phyloP scores from a whole-genome alignment of 192 early-diverging fungal genomes.

The Backusella sp. region DNA sequence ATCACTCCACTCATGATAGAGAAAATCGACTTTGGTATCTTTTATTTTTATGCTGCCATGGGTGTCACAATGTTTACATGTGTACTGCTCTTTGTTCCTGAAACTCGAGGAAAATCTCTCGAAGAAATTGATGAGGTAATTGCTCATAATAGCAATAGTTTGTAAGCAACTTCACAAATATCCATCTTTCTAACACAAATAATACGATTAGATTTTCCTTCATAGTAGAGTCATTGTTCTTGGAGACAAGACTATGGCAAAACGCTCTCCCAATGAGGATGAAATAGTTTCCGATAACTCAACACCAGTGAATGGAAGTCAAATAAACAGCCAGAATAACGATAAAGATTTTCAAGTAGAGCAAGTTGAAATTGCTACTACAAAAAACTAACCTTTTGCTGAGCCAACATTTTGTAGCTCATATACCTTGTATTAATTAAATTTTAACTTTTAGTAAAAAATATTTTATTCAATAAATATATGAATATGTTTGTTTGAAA shows the following conservation, averaged over 20 bases:
- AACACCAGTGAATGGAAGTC: background rate
- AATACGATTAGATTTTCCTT: background rate
- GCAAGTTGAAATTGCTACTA: background rate
- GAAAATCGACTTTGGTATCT: background rate
- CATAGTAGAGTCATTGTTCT: slow-evolving; percentile 2
- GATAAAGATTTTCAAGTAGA: background rate
- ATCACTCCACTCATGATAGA: background rate
- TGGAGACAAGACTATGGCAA: background rate
- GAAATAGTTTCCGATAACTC: background rate
- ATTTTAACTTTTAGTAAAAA: background rate
- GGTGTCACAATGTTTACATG: background rate
- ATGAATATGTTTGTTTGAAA: background rate
- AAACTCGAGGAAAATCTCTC: slow-evolving; percentile 4
- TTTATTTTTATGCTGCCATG: slow-evolving; percentile 4
- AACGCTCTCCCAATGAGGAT: background rate
- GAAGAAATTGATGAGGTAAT: slow-evolving; percentile 14
- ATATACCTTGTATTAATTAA: background rate
- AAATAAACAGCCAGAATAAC: background rate
- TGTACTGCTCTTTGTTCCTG: background rate
- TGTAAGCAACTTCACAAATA: too few species aligned
- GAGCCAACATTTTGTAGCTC: background rate
- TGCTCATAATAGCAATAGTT: too few species aligned
- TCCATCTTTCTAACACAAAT: background rate
- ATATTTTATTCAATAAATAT: background rate
- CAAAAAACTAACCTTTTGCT: background rate